These are phyloP conservation scores for Sparassis latifolia DNA, from an alignment of 1,284 basidiomycete genomes.

Conservation along the genomic window DNA sequence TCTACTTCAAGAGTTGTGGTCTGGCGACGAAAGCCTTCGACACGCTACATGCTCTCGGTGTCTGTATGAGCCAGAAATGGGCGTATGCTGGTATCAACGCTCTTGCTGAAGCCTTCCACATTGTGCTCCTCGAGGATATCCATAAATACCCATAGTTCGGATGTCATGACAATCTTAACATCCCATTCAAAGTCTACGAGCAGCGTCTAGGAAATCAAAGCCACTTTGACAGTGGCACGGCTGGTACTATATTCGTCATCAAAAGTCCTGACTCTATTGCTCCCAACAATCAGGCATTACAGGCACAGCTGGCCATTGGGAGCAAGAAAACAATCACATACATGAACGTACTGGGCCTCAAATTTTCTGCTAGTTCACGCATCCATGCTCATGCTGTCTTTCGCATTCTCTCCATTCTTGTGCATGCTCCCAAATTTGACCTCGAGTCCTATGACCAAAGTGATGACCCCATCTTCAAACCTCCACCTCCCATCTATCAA, in stretches of 20 bases:
- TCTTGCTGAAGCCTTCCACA: neutral
- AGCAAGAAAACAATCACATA: neutral
- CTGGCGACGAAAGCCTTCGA: conserved; percentile 21
- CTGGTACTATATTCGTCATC: conserved; percentile 25
- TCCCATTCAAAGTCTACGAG: conserved; percentile 22
- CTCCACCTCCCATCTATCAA: neutral
- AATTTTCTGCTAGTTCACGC: neutral
- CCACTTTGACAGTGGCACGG: conserved; percentile 30
- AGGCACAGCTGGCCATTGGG: neutral
- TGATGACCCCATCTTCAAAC: neutral
- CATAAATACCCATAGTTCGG: conserved; percentile 19
- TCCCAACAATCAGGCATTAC: conserved; percentile 1
- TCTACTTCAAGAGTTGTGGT: conserved; percentile 23
- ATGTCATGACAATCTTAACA: conserved; percentile 32
- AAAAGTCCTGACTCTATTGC: neutral
- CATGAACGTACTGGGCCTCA: neutral
- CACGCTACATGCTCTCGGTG: conserved; percentile 18
- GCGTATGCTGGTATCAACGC: conserved; percentile 6
- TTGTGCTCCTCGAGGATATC: conserved; percentile 7
- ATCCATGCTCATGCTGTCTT: neutral
- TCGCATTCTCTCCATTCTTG: conserved; percentile 5
- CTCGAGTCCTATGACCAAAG: neutral
- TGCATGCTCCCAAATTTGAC: conserved; percentile 5
- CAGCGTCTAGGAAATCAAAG: conserved; percentile 23
- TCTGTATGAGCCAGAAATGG: conserved; percentile 27